Base-by-base conservation (phyloP, 148 eudicot species). In the Dysphania ambrosioides region DNA sequence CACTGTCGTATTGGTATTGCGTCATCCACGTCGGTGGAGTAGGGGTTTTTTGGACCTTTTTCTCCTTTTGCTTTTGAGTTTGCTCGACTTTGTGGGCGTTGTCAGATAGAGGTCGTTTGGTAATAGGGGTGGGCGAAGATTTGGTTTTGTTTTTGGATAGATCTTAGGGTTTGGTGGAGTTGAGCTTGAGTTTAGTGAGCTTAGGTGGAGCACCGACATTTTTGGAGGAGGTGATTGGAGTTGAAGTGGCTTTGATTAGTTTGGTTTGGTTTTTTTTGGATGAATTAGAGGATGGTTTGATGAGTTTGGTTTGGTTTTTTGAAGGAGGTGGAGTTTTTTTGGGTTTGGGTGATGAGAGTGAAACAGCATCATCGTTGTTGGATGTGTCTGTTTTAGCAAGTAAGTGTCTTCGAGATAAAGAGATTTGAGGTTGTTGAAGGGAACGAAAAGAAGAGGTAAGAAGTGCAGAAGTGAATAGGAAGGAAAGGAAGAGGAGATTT, bases 81-180 rank as follows among this genome's bases (percentile, higher is more conserved):
- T 67, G 72, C 7, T 15, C 41, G 3, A 47, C n/a, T 23, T 55
- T 55, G n/a, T n/a, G n/a, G 3, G 12, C n/a, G n/a, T n/a, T 6
- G 8, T 61, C 29, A 40, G 79, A 51, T 47, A 27, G 36, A 77
- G 56, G 16, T 56, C 51, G n/a, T 79, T 77, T 79, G 57, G 34
- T 24, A 24, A n/a, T 47, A 31, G 27, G 12, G 59, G 40, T 49
- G 41, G 66, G 35, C 18, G 68, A 18, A 0, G 87, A 80, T 78
- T 86, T 88, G 76, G 80, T 76, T 60, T 84, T 90, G 84, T 71
- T 83, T n/a, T n/a, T n/a, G n/a, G n/a, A n/a, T 51, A 64, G 88
- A 88, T 88, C 90, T 78, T 81, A 61, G 62, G 86, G 1, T 65
- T 88, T 86, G 75, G 72, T 34, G 1, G 56, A 44, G 66, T 91